A percentile compares a stretch with the other conserved stretches of the same genome.
Evolutionary conservation across 208 protist species (phyloP).

Genomic region (Lotmaria passim): DNA sequence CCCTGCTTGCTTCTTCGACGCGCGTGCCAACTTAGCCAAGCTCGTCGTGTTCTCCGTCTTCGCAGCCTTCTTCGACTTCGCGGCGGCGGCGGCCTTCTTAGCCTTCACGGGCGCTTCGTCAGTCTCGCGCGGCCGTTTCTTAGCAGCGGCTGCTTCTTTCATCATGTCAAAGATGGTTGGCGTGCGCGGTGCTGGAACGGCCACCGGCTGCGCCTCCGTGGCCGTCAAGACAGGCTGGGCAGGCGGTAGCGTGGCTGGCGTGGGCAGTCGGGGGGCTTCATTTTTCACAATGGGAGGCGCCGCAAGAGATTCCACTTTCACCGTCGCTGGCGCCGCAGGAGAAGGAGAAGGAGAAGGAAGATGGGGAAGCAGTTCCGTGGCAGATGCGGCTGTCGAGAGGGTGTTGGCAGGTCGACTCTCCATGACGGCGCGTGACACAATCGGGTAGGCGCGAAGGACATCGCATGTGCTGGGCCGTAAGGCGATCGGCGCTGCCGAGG

Average conservation of each 20-base stretch:
- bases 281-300: background rate
- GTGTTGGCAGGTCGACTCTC: slow-evolving; percentile 10
- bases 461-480: background rate
- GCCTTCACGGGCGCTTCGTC: slow-evolving; percentile 6
- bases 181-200: slow-evolving; percentile 16
- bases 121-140: slow-evolving; percentile 18
- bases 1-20: slow-evolving; percentile 44
- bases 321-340: background rate
- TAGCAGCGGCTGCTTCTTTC: slow-evolving; percentile 33
- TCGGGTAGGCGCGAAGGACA: slow-evolving; percentile 21
- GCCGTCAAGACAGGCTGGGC: background rate
- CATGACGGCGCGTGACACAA: slow-evolving; percentile 24
- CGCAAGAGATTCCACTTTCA: background rate
- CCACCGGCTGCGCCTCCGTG: background rate
- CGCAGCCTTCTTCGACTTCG: slow-evolving; percentile 28
- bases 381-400: background rate
- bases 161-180: slow-evolving; percentile 49
- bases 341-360: too few species aligned
- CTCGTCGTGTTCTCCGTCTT: slow-evolving; percentile 53
- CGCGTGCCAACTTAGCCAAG: slow-evolving; percentile 72
- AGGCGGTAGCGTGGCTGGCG: background rate
- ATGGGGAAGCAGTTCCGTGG: too few species aligned
- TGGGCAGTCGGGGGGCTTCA: background rate
- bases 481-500: slow-evolving; percentile 8
- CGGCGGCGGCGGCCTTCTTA: slow-evolving; percentile 13